Base-by-base conservation (phyloP, 768 basidiomycete genomes). In the Mycena filopes region DNA sequence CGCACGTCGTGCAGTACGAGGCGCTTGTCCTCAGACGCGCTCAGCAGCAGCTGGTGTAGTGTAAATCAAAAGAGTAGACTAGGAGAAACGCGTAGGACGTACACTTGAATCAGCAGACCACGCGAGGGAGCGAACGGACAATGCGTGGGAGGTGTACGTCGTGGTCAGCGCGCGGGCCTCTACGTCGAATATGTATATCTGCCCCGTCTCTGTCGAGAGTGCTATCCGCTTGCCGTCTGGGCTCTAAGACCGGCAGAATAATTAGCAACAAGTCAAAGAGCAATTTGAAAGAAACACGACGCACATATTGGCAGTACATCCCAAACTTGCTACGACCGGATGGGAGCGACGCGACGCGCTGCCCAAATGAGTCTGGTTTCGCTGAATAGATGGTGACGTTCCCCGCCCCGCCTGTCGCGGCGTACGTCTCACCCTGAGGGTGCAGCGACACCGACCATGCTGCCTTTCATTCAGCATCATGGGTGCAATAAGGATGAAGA, bases 51-150 rank as follows among this genome's bases (percentile, higher is more conserved):
- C 95, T 98, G 55, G 29, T 47, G 53, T 48, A 60, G 11, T 33
- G 28, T 21, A 36, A n/a, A 23, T 33, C 13, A 36, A 41, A 9
- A 28, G 41, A 41, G 12, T 25, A 16, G 51, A 18, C 18, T 3
- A n/a, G 58, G 31, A 20, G 16, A 47, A 54, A 41, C 60, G 64
- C 71, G 71, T 59, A 57, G 55, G 40, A 81, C 88, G 65, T 73
- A 96, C 95, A 76, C 88, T 93, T 1, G 91, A 92, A 75, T 98
- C 96, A 53, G 88, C 85, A 12, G 94, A 95, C 96, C 96, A 98
- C 10, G 92, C 86, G 4, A 98, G 76, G 0, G 92, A 90, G 40
- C 96, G 89, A 10, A 96, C 94, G 48, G 89, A 86, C 90, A 95
- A 94, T 12, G 94, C 95, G 75, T 98, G 96, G 3, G 94, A 93